These are phyloP conservation scores for Chalaropsis thielavioides DNA, from an alignment of 2,329 filamentous ascomycete species.

Conservation along the genomic window DNA sequence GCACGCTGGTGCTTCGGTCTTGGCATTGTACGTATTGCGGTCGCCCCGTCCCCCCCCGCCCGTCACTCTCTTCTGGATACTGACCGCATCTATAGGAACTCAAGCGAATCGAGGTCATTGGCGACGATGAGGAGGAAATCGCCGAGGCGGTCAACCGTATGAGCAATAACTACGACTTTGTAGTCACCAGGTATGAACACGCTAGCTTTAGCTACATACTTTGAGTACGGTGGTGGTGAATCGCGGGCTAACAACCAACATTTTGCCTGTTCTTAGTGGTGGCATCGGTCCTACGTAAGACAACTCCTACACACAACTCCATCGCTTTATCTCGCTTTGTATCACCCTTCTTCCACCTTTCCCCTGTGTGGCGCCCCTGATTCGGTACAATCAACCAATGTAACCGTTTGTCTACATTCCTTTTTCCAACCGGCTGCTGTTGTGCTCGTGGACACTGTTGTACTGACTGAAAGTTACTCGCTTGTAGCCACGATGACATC, in stretches of 20 bases:
- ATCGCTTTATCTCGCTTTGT: not conserved
- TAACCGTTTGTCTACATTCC: not conserved
- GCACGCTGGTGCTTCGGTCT: conserved; percentile 50
- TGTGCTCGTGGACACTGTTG: not conserved
- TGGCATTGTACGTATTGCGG: conserved; percentile 36
- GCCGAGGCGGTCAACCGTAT: conserved; percentile 74
- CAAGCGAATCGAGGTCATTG: conserved; percentile 82
- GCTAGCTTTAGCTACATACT: not conserved
- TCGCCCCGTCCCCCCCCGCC: not conserved
- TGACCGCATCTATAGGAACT: conserved; percentile 36
- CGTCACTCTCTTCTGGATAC: not conserved
- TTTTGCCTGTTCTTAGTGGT: conserved; percentile 37
- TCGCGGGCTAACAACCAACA: not conserved
- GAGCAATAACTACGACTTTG: conserved; percentile 81
- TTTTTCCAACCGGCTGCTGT: not conserved
- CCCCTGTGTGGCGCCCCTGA: not conserved
- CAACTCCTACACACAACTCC: not conserved
- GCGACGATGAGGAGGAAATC: conserved; percentile 83
- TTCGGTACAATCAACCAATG: not conserved
- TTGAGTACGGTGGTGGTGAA: not conserved
- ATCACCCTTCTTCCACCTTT: not conserved
- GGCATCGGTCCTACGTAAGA: conserved; percentile 88
- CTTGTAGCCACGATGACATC: conserved; percentile 77
- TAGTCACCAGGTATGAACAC: conserved; percentile 56
- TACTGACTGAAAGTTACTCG: not conserved